Conservation (phyloP, 805 yeast species). For the Phaffomyces thermotolerans region DNA sequence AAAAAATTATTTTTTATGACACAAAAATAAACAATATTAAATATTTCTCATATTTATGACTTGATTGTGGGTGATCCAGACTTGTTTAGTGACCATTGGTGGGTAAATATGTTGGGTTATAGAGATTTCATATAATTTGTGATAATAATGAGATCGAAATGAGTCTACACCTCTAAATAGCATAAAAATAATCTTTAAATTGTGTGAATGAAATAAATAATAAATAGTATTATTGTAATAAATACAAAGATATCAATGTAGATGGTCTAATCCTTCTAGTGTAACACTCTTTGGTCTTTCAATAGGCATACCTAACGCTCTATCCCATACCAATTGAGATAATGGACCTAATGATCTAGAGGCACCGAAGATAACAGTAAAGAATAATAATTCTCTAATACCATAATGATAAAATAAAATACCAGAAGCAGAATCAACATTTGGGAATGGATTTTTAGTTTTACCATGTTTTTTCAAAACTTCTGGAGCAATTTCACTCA, state of each 20-base stretch:
- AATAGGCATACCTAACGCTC: constrained; percentile 69
- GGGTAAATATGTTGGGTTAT: background rate
- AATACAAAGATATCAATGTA: too few species aligned
- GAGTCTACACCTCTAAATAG: background rate
- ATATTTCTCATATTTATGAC: too few species aligned
- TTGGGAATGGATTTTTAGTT: constrained; percentile 82
- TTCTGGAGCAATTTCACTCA: constrained; percentile 66
- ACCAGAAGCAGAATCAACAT: constrained; percentile 77
- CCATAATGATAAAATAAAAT: constrained; percentile 77
- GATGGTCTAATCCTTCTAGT: constrained; percentile 11
- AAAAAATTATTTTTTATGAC: background rate
- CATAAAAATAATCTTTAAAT: too few species aligned
- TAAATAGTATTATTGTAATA: background rate
- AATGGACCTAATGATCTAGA: constrained; percentile 75
- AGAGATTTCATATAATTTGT: too few species aligned
- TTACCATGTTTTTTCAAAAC: constrained; percentile 74
- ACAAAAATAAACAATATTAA: too few species aligned
- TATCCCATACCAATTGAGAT: constrained; percentile 73
- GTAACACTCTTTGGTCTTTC: constrained; percentile 56
- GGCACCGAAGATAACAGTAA: constrained; percentile 78
- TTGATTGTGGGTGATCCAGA: background rate
- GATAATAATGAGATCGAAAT: too few species aligned
- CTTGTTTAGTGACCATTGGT: too few species aligned
- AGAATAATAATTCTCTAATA: constrained; percentile 61
- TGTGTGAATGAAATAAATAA: background rate